A percentile compares a stretch with the other conserved stretches of the same genome.
phyloP scores from a whole-genome alignment of 768 basidiomycete species.

The Pleurotus salmoneostramineus region DNA sequence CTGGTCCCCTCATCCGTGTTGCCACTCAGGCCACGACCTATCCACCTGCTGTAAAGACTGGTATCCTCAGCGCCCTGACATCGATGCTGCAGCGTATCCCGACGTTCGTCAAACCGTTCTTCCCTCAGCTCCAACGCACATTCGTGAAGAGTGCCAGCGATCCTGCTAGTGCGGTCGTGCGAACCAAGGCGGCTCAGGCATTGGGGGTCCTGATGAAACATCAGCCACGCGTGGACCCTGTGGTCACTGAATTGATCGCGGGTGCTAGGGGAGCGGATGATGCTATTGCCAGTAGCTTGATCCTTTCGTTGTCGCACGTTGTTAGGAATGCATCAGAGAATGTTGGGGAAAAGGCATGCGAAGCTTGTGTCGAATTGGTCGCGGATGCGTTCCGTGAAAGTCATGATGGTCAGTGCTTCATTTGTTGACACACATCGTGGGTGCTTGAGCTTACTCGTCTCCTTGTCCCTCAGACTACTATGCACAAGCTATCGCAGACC shows the following conservation, averaged over 20 bases:
- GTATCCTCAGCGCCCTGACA: slow-evolving; percentile 81
- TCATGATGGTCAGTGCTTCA: slow-evolving; percentile 51
- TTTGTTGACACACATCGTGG: neutral
- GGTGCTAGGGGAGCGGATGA: slow-evolving; percentile 59
- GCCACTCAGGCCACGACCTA: slow-evolving; percentile 87
- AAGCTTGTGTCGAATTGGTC: slow-evolving; percentile 71
- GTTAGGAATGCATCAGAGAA: slow-evolving; percentile 66
- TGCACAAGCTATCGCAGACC: slow-evolving; percentile 54
- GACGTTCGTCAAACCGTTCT: slow-evolving; percentile 92
- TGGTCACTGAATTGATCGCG: slow-evolving; percentile 83
- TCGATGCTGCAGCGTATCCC: slow-evolving; percentile 87
- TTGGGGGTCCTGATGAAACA: slow-evolving; percentile 88
- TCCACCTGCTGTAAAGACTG: slow-evolving; percentile 90
- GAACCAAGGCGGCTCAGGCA: slow-evolving; percentile 78
- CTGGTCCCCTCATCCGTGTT: slow-evolving; percentile 92
- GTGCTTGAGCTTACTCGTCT: neutral
- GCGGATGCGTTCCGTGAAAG: slow-evolving; percentile 73
- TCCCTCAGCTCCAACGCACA: slow-evolving; percentile 94
- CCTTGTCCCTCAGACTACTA: slow-evolving; percentile 55
- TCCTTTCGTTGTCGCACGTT: slow-evolving; percentile 75
- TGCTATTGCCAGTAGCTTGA: slow-evolving; percentile 70
- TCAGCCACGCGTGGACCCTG: slow-evolving; percentile 88
- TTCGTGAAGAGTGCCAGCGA: slow-evolving; percentile 94
- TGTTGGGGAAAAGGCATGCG: slow-evolving; percentile 71
- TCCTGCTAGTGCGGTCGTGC: slow-evolving; percentile 69